These are phyloP conservation scores for Cetradonia linearis DNA, from an alignment of 495 filamentous ascomycete genomes.

Conservation along the genomic window DNA sequence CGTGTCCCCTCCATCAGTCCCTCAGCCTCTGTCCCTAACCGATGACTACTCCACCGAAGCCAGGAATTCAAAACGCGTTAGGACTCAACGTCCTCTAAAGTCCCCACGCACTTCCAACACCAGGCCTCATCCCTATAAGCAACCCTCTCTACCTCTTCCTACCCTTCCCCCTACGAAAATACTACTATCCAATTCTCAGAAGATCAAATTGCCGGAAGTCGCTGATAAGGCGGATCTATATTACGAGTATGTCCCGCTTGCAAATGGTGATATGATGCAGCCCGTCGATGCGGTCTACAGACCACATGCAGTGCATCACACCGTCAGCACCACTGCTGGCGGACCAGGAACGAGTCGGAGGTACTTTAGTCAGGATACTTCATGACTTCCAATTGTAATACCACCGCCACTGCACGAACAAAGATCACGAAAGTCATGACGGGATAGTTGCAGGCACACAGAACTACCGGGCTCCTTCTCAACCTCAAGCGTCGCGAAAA, in stretches of 20 bases:
- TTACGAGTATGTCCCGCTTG: conserved; percentile 87
- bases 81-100: conserved; percentile 18
- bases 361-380: conserved; percentile 22
- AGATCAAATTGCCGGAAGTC: conserved; percentile 46
- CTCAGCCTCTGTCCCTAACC: conserved; percentile 13
- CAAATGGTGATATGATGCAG: conserved; percentile 83
- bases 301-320: conserved; percentile 89
- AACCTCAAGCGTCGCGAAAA: background rate
- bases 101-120: conserved; percentile 23
- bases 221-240: conserved; percentile 50
- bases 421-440: background rate
- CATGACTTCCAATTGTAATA: background rate
- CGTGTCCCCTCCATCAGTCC: conserved; percentile 33
- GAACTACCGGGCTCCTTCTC: background rate
- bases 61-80: conserved; percentile 14
- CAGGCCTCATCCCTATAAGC: conserved; percentile 31
- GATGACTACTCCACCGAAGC: conserved; percentile 11
- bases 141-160: conserved; percentile 31
- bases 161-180: conserved; percentile 28
- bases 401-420: background rate
- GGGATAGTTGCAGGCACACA: background rate
- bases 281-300: conserved; percentile 86
- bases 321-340: conserved; percentile 2
- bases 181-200: conserved; percentile 25
- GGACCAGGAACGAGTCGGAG: conserved; percentile 15